Conservation (phyloP, 139 green algal genomes). For the Tetradesmus lagerheimii region DNA sequence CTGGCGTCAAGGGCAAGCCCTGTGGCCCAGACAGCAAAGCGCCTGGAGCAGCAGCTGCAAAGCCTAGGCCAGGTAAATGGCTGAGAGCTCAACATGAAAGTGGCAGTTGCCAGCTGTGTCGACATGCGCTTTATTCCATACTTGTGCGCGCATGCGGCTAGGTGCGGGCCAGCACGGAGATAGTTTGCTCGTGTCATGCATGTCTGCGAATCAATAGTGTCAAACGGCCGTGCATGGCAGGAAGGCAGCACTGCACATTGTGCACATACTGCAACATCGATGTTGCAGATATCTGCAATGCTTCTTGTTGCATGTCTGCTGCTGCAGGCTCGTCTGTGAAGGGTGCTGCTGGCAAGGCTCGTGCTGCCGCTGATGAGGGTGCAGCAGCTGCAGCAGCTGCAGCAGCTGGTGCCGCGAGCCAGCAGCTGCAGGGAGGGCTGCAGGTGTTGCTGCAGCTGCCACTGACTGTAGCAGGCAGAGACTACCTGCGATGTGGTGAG, state of each 20-base stretch:
- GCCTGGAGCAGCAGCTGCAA: neutral
- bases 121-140: no score
- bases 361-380: neutral
- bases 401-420: neutral
- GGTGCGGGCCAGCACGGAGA: no score
- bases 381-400: neutral
- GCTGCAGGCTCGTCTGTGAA: neutral
- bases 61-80: neutral
- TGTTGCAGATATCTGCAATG: no score
- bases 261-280: no score
- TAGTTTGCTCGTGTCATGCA: no score
- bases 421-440: neutral
- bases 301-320: no score
- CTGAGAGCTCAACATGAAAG: no score
- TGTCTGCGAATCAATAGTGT: no score
- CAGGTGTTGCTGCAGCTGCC: slow-evolving; percentile 29
- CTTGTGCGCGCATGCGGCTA: no score
- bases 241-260: no score
- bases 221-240: no score
- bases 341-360: neutral
- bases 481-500: slow-evolving; percentile 28
- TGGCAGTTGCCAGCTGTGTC: no score
- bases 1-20: slow-evolving; percentile 5
- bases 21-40: neutral
- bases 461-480: neutral